Percentiles rank a stretch among this genome's conserved stretches.
These are phyloP conservation scores for Lentinula boryana DNA, from an alignment of 768 basidiomycete species.

Conservation along the genomic window DNA sequence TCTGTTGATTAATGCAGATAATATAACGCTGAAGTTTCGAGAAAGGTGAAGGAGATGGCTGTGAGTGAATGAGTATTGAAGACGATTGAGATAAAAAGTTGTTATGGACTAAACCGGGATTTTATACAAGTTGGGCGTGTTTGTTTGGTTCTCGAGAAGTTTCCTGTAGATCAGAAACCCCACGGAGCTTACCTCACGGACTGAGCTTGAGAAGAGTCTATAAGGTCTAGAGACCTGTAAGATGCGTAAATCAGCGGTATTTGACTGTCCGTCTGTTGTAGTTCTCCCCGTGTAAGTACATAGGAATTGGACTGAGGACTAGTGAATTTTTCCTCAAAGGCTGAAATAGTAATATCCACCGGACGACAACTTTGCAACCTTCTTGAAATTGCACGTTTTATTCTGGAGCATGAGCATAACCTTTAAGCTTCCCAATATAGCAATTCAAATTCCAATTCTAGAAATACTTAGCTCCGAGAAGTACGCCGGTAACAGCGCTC, in stretches of 20 bases:
- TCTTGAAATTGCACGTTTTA: too few relatives aligned
- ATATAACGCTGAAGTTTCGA: neutral
- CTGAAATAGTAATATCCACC: too few relatives aligned
- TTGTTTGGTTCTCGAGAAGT: neutral
- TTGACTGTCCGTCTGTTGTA: neutral
- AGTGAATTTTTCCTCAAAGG: too few relatives aligned
- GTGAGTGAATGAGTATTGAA: neutral
- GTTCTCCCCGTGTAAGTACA: too few relatives aligned
- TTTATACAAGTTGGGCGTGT: neutral
- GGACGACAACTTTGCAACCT: too few relatives aligned
- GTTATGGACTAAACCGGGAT: conserved; percentile 1
- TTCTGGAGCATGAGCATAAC: too few relatives aligned
- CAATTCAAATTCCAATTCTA: neutral
- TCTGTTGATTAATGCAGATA: too few relatives aligned
- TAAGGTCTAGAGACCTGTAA: neutral
- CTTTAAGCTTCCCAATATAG: neutral
- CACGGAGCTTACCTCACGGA: neutral
- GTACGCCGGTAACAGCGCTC: too few relatives aligned
- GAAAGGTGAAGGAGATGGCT: neutral
- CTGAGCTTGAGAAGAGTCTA: neutral
- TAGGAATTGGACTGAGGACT: neutral
- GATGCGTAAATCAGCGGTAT: neutral
- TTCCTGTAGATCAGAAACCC: conserved; percentile 14
- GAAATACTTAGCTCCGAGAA: neutral
- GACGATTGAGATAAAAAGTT: neutral